Evolutionary conservation across 352 stramenopile genomes (phyloP), one percentile per base, ranked within the genome.

Genomic region (Globisporangium solare): DNA sequence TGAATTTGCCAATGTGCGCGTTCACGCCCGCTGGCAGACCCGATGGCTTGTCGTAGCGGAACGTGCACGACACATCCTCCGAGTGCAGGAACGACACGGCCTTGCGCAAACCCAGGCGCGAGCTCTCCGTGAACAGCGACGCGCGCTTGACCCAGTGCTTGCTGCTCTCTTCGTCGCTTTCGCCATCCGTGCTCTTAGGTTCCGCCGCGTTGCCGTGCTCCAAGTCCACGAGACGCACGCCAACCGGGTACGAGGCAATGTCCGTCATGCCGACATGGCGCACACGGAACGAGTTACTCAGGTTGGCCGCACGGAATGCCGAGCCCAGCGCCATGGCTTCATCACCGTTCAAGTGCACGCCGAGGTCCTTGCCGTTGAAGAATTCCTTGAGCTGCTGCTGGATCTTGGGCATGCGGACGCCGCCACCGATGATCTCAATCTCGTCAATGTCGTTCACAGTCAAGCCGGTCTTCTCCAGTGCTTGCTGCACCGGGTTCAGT

Each of bases 341-440:
- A 70, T 99, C 97, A 49, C 95, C 96, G 74, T 99, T 99, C 47
- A 99, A 81, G 76, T 99, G 97, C 56, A 97, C 89, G 24, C 95
- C 91, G 21, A 99, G 78, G 63, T 98, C 91, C 59, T 89, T 87
- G 37, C 79, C 76, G 10, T 69, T 55, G 37, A 94, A 87, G 49
- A 85, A 89, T 18, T 80, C 69, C 21, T 73, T 70, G 31, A 96
- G 77, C 27, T 93, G 78, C 47, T 97, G 83, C 71, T 98, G 95
- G 52, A 99, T 88, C 61, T 91, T 94, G 17, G 96, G 96, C 57
- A 99, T 94, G 42, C 97, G 89, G 62, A 98, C 96, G 24, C 89
- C 94, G 31, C 97, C 97, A 55, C 97, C 97, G 69, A 99, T 93
- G 62, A 99, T 72, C 80, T 99, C 97, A 35, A 99, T 82, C 20